Evolutionary conservation across 176 grass and related monocot genomes (phyloP).

Genomic region (Oryza coarctata): DNA sequence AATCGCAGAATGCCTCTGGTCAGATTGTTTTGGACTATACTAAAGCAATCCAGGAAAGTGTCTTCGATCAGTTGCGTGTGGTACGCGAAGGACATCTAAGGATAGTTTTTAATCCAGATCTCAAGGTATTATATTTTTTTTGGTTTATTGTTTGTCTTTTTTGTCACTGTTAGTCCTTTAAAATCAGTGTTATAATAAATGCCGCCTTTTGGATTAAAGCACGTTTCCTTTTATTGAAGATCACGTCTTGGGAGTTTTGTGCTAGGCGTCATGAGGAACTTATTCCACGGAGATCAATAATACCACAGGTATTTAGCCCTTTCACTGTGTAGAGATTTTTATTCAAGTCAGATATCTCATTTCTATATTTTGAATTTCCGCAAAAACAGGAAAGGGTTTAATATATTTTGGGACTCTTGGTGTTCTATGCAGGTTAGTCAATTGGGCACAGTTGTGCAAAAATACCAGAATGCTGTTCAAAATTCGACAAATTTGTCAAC

Average conservation of each 20-base stretch:
- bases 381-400: not conserved
- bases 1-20: constrained; percentile 81
- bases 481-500: constrained; percentile 68
- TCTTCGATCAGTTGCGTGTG: constrained; percentile 96
- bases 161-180: not conserved
- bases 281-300: constrained; percentile 91
- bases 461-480: constrained; percentile 77
- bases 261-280: constrained; percentile 95
- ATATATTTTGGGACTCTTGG: constrained; percentile 15
- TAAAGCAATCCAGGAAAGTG: constrained; percentile 96
- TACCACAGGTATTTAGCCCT: constrained; percentile 71
- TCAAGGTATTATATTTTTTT: constrained; percentile 64
- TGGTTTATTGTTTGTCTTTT: constrained; percentile 6
- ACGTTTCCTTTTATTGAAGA: constrained; percentile 53
- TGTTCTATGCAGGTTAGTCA: constrained; percentile 75
- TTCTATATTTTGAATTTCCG: not conserved
- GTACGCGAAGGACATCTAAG: constrained; percentile 93
- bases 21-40: constrained; percentile 97
- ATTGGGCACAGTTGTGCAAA: constrained; percentile 76
- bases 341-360: constrained; percentile 1
- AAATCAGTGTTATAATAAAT: not conserved
- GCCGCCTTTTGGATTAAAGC: constrained; percentile 17
- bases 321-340: constrained; percentile 3
- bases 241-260: constrained; percentile 98
- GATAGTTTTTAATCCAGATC: constrained; percentile 97